These are phyloP conservation scores for Cystoderma amianthinum DNA, from an alignment of 768 basidiomycete genomes.

Conservation along the genomic window DNA sequence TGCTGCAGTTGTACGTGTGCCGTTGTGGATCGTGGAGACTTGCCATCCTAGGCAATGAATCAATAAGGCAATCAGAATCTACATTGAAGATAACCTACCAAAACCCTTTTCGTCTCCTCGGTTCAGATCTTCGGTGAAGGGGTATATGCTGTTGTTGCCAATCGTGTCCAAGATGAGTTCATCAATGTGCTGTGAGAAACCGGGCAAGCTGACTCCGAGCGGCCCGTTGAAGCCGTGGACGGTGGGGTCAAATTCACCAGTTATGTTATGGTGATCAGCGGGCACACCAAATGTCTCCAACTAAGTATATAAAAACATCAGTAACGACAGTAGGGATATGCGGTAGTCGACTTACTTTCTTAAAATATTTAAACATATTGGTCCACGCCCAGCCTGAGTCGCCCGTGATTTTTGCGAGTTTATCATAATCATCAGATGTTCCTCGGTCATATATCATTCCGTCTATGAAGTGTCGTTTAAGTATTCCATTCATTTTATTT, in stretches of 20 bases:
- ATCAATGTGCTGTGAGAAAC: constrained; percentile 4
- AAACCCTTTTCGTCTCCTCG: neutral
- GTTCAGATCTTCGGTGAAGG: neutral
- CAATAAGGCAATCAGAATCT: neutral
- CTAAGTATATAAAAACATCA: neutral
- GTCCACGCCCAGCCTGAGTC: constrained; percentile 27
- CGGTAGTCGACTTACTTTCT: too few species aligned
- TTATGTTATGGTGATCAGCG: constrained; percentile 1
- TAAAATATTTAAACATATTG: constrained; percentile 15
- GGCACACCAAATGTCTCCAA: neutral
- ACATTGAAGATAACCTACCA: neutral
- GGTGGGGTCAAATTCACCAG: neutral
- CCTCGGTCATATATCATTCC: constrained; percentile 19
- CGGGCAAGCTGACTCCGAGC: constrained; percentile 1
- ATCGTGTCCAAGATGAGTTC: neutral
- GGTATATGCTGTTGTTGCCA: neutral
- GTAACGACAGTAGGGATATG: too few species aligned
- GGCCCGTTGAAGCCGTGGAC: constrained; percentile 5
- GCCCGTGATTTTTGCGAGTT: constrained; percentile 16
- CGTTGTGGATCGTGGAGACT: neutral
- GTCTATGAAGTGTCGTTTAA: constrained; percentile 8
- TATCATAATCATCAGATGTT: constrained; percentile 20
- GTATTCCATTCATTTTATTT: too few species aligned
- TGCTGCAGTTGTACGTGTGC: neutral
- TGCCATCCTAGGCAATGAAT: neutral